Evolutionary conservation across 805 yeast genomes (phyloP).

Genomic region (Jamesozyma piceae): DNA sequence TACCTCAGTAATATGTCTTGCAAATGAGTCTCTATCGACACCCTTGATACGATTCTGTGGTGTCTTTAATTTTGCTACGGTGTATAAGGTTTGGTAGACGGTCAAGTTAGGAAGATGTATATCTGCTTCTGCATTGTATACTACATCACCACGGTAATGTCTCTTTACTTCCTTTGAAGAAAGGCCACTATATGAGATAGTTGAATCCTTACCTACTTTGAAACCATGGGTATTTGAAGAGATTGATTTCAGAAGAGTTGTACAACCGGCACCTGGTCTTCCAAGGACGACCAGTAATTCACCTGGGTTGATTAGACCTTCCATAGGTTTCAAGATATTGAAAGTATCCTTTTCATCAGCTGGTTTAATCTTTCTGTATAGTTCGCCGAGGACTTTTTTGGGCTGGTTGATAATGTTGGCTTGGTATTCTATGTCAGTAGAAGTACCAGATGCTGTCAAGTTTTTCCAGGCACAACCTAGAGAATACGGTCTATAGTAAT

Average conservation of each 20-base stretch:
- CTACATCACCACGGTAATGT: slow-evolving; percentile 51
- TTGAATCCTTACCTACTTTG: slow-evolving; percentile 36
- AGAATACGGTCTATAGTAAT: slow-evolving; percentile 46
- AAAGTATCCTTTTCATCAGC: slow-evolving; percentile 26
- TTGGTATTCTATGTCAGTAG: slow-evolving; percentile 57
- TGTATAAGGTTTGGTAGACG: slow-evolving; percentile 49
- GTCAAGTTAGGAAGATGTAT: slow-evolving; percentile 29
- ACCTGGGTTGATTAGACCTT: slow-evolving; percentile 52
- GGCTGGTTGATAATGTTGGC: slow-evolving; percentile 44
- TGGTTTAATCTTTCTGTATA: slow-evolving; percentile 11
- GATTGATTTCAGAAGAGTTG: slow-evolving; percentile 50
- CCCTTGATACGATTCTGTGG: slow-evolving; percentile 49
- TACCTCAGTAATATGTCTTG: slow-evolving; percentile 41
- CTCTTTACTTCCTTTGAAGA: slow-evolving; percentile 36
- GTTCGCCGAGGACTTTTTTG: slow-evolving; percentile 13
- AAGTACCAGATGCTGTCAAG: slow-evolving; percentile 52
- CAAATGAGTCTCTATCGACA: slow-evolving; percentile 40
- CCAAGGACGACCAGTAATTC: slow-evolving; percentile 66
- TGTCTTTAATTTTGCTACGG: slow-evolving; percentile 47
- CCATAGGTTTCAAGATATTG: slow-evolving; percentile 44
- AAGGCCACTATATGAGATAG: slow-evolving; percentile 44
- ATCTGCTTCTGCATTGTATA: slow-evolving; percentile 58
- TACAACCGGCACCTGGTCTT: slow-evolving; percentile 70
- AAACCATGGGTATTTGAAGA: slow-evolving; percentile 51
- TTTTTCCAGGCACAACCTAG: slow-evolving; percentile 51